Conservation (phyloP, 2,329 filamentous ascomycete genomes). For the Colletotrichum sp. region DNA sequence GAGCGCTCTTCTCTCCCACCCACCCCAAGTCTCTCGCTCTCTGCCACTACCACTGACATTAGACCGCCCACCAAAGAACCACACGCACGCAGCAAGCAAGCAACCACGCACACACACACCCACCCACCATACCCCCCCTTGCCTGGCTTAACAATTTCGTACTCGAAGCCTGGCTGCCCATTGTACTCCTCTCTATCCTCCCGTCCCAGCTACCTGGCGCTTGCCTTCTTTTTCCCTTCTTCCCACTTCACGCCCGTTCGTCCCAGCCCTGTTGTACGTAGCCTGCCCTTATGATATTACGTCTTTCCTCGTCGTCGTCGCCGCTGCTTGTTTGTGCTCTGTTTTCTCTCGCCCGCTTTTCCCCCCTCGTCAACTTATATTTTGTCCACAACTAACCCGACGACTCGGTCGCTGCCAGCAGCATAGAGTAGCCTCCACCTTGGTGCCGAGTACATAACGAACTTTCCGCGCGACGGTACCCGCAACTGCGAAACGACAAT, state of each 20-base stretch:
- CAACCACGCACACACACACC: background rate
- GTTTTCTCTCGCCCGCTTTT: background rate
- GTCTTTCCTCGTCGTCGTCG: background rate
- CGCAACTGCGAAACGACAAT: conserved; percentile 21
- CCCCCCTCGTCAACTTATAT: background rate
- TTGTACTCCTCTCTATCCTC: conserved; percentile 9
- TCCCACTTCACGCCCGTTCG: conserved; percentile 14
- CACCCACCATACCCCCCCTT: background rate
- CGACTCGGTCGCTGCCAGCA: conserved; percentile 12
- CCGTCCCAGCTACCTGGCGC: background rate
- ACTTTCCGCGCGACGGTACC: conserved; percentile 18
- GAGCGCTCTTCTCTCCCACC: background rate
- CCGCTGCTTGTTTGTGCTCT: conserved; percentile 5
- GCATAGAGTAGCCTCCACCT: conserved; percentile 18
- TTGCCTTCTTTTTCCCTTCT: conserved; percentile 1
- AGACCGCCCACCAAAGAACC: background rate
- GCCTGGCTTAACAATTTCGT: conserved; percentile 19
- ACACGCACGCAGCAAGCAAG: background rate
- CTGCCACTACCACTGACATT: background rate
- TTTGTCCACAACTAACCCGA: conserved; percentile 4
- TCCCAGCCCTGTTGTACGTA: conserved; percentile 21
- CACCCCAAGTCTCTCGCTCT: background rate
- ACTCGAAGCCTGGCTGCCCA: conserved; percentile 3
- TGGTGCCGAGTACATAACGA: conserved; percentile 16
- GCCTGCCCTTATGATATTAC: conserved; percentile 18